These are phyloP conservation scores for Coprinellus micaceus DNA, from an alignment of 768 basidiomycete species.

Conservation along the genomic window DNA sequence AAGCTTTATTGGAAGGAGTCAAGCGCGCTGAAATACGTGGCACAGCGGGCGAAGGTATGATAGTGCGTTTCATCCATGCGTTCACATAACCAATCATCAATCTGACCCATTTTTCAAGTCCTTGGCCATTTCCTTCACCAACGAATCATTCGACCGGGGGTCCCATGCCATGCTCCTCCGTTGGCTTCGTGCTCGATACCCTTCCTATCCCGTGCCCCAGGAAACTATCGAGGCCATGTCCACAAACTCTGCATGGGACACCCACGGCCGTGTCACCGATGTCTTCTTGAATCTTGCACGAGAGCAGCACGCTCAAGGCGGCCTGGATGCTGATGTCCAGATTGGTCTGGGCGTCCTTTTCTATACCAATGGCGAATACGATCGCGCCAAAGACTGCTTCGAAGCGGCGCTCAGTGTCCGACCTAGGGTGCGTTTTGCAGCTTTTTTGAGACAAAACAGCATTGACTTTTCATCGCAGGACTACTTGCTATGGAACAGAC, in stretches of 20 bases:
- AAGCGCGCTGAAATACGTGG: conserved; percentile 60
- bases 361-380: conserved; percentile 84
- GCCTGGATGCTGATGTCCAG: conserved; percentile 87
- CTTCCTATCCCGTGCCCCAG: conserved; percentile 49
- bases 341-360: conserved; percentile 90
- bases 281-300: conserved; percentile 81
- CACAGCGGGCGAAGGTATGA: conserved; percentile 66
- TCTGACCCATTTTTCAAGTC: conserved; percentile 49
- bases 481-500: conserved; percentile 92
- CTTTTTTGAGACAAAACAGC: background rate
- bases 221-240: conserved; percentile 52
- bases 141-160: conserved; percentile 85
- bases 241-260: conserved; percentile 72
- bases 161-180: conserved; percentile 82
- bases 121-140: conserved; percentile 93
- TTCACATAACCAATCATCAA: background rate
- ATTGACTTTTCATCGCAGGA: conserved; percentile 44
- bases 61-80: conserved; percentile 43
- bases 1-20: conserved; percentile 73
- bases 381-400: conserved; percentile 92
- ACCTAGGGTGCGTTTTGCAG: conserved; percentile 47
- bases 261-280: conserved; percentile 75
- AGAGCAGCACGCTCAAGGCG: conserved; percentile 67
- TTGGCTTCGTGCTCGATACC: conserved; percentile 73
- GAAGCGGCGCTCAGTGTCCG: conserved; percentile 76